Evolutionary conservation across 2,329 filamentous ascomycete species (phyloP), one percentile per base, ranked within the genome.

Genomic region (Plenodomus lindquistii): DNA sequence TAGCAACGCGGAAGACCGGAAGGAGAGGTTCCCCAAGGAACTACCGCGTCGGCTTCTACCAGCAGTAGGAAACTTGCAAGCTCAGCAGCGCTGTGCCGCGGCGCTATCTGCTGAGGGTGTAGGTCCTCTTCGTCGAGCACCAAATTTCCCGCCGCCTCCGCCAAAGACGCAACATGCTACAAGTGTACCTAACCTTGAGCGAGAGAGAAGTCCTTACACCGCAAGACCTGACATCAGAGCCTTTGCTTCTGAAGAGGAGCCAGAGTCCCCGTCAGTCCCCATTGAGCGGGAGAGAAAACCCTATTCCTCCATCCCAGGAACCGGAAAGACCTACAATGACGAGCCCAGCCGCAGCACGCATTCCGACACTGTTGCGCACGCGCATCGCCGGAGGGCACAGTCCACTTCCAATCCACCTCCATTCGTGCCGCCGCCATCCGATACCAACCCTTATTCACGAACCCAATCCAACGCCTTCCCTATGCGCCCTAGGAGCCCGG

Each of bases 11-110:
- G 77, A 80, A 45, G 81, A 87, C 40, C 82, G 79, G 54, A 84
- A 81, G 10, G 88, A 92, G 69, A 79, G 88, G 2, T 86, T 95
- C 45, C 91, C 91, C 0, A 91, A 89, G 55, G 86, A 91, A 59
- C 79, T 96, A 2, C 86, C 89, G 1, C 79, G 90, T 35, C 81
- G 87, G 42, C 77, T 94, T 3, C 82, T 96, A 34, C 91, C 91
- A 0, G 74, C 76, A 0, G 69, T 72, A 7, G 77, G 81, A 1
- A 83, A 90, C 56, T 62, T 79, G 0, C 75, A 81, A 24, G 75
- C 82, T 1, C 81, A 84, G 46, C 81, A 85, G 52, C 74, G 83
- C 17, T 74, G 92, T 8, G 81, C 85, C 16, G 78, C 81, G 37
- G 80, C 82, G 1, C 76, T 92, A 16, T 76, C 77, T 22, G 76